These are phyloP conservation scores for Anisogramma anomala DNA, from an alignment of 2,329 filamentous ascomycete genomes.

Conservation along the genomic window DNA sequence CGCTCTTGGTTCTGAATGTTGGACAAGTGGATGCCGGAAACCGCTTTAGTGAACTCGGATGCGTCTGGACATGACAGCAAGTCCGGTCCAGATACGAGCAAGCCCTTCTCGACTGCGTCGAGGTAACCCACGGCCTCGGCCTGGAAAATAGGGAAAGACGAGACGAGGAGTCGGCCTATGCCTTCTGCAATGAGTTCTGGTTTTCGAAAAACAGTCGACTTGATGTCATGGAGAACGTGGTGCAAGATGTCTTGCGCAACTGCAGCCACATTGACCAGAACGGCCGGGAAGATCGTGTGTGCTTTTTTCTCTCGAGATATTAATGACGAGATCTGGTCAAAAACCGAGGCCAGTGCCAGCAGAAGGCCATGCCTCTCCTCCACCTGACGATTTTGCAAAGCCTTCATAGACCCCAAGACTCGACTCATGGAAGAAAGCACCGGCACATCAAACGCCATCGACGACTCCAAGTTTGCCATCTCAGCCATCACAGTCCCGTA, in stretches of 20 bases:
- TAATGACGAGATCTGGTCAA: conserved; percentile 35
- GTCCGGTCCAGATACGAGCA: conserved; percentile 21
- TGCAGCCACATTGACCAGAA: not conserved
- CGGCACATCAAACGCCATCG: conserved; percentile 10
- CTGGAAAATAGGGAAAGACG: conserved; percentile 37
- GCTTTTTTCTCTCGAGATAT: conserved; percentile 3
- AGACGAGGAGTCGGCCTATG: conserved; percentile 44
- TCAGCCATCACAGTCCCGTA: conserved; percentile 49
- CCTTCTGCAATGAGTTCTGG: conserved; percentile 56
- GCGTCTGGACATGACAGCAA: not conserved
- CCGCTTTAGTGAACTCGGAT: not conserved
- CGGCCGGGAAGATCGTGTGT: not conserved
- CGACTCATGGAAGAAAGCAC: conserved; percentile 26
- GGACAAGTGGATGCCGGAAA: not conserved
- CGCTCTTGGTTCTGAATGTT: not conserved
- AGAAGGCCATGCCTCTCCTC: conserved; percentile 61
- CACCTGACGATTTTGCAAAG: conserved; percentile 45
- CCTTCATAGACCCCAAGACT: conserved; percentile 33
- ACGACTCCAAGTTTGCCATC: conserved; percentile 19
- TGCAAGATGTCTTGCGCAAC: conserved; percentile 14
- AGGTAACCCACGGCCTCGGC: conserved; percentile 19
- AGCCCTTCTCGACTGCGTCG: not conserved
- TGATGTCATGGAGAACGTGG: conserved; percentile 30
- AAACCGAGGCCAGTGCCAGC: conserved; percentile 46
- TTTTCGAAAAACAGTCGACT: conserved; percentile 38